Evolutionary conservation across 129 eudicot genomes (phyloP).

Genomic region (Flaveria brownii): DNA sequence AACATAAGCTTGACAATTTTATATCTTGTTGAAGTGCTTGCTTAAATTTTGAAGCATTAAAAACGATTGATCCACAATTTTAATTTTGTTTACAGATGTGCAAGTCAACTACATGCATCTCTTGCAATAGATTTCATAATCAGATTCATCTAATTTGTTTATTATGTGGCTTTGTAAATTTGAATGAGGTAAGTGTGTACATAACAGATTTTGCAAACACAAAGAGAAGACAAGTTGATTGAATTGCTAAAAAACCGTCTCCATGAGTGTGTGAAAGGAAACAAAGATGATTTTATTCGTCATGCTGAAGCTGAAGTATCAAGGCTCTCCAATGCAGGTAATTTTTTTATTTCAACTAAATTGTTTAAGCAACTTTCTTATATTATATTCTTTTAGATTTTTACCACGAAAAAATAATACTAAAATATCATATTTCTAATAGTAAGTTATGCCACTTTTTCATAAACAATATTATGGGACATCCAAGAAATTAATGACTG

Average conservation of each 20-base stretch:
- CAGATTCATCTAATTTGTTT: neutral
- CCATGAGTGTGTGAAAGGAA: constrained; percentile 72
- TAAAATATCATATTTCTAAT: too few species aligned
- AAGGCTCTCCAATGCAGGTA: constrained; percentile 88
- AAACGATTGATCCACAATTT: neutral
- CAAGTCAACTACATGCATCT: neutral
- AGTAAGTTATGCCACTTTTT: too few species aligned
- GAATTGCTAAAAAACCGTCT: constrained; percentile 67
- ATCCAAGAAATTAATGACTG: too few species aligned
- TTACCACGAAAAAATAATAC: too few species aligned
- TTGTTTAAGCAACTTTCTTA: constrained; percentile 21
- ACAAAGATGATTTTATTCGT: constrained; percentile 68
- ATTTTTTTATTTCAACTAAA: neutral
- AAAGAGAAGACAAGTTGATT: constrained; percentile 86
- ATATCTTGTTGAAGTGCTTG: neutral
- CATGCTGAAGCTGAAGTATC: constrained; percentile 88
- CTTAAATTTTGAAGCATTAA: neutral
- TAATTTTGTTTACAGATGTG: neutral
- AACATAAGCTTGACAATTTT: neutral
- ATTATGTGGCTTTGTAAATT: constrained; percentile 3
- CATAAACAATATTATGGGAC: too few species aligned
- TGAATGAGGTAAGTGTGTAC: constrained; percentile 21
- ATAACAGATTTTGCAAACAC: constrained; percentile 75
- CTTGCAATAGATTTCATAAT: constrained; percentile 3
- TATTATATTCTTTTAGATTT: too few species aligned